Base-by-base conservation (phyloP, 192 early-diverging fungal genomes). In the Coemansia sp. region DNA sequence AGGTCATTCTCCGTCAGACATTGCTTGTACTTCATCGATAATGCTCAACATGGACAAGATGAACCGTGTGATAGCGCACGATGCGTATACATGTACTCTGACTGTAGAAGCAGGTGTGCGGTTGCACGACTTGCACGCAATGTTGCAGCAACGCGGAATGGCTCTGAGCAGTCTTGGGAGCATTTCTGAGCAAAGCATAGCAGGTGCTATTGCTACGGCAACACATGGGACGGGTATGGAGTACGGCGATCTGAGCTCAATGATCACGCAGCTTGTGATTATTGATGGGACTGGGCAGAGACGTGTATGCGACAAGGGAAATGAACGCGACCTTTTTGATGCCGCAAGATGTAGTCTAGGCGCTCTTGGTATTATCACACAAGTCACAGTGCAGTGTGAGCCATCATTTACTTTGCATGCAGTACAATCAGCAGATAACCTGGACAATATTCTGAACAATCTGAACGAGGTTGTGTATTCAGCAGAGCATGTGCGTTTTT, bases 1-100 rank as follows among this genome's bases (percentile, higher is more conserved):
- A 19, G 87, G 86, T 0, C 87, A 91, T 62, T 91, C 87, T 19
- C 87, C 87, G 15, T 91, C 87, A 0, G 89, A 91, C 53, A 40
- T 91, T 12, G 85, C 87, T 0, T 88, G 83, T 63, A 83, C 84
- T 13, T 61, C 79, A 47, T 81, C 78, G 21, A 81, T 83, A 55
- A 84, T 88, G 82, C 76, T 91, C 55, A 87, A 84, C 57, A 84
- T 88, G 67, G 83, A 87, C 71, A 80, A 83, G 27, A 67, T 91
- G 66, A 69, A 83, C 67, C 43, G 69, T 0, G 44, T 87, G 5
- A 52, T 91, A 6, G 57, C 66, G 9, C 64, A 79, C 38, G 82
- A 91, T 33, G 39, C 55, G 3, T 49, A 78, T 14, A 54, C 63
- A 9, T 72, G 62, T 44, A 85, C 78, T 0, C 53, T 84, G 11